Evolutionary conservation across 257 asterid genomes (phyloP), one percentile per base, ranked within the genome.

Genomic region (Mitragyna speciosa): DNA sequence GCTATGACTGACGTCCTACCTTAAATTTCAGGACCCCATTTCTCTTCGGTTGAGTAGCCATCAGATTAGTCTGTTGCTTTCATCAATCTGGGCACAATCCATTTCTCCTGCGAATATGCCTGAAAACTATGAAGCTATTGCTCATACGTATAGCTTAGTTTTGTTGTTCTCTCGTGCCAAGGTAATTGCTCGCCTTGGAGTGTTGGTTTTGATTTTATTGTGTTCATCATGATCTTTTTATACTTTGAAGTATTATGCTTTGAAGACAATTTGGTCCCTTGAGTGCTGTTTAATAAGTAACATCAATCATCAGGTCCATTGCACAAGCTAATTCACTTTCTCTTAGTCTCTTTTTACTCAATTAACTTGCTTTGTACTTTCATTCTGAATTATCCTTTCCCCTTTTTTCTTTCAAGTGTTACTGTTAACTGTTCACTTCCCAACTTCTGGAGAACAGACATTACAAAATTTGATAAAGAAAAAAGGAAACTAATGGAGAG

Each of bases 31-130:
- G 97, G 94, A 91, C 72, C 86, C 83, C 24, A 86, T 85, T 83
- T 94, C 94, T 75, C 97, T 95, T 67, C 85, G 97, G 86, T 86
- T 95, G 86, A 95, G 97, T 89, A 93, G 93, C 89, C 98, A 92
- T 89, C 99, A 95, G 85, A 95, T 95, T 78, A 79, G 86, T 48
- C 88, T 87, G 75, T 83, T 95, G 85, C 91, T 95, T 81, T 93
- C 98, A 72, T 93, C 99, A 74, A 87, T 95, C 65, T 95, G 98
- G 98, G 87, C 86, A 65, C 98, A 95, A 73, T 89, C 97, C 41
- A 79, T 89, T 80, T 91, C 94, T 83, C 92, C 97, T 78, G 92
- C 85, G 79, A 95, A 95, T 81, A 85, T 84, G 87, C 99, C 99
- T 26, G 97, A 90, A 87, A 95, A 95, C 84, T 92, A 87, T 67